Evolutionary conservation across 768 basidiomycete species (phyloP).

Genomic region (Sarcomyxa edulis): DNA sequence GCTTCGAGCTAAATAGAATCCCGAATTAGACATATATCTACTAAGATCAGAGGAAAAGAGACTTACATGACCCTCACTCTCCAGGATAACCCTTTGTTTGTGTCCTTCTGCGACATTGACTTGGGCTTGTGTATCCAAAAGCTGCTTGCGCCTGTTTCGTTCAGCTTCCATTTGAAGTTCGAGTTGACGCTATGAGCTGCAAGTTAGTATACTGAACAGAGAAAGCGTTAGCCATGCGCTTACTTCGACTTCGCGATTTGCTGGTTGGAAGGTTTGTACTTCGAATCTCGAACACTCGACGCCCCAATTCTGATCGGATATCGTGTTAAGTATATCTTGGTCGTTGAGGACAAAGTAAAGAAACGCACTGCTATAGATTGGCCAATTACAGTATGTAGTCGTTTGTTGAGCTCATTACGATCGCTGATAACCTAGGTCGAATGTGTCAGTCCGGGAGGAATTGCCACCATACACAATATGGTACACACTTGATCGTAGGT

Average conservation of each 20-base stretch:
- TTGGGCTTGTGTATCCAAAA: conserved; percentile 52
- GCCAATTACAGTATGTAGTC: conserved; percentile 44
- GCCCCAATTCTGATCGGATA: conserved; percentile 39
- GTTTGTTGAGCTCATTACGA: conserved; percentile 47
- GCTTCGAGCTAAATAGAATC: conserved; percentile 31
- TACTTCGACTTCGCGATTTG: conserved; percentile 56
- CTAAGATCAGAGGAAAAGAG: neutral
- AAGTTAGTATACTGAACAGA: conserved; percentile 1
- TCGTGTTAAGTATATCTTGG: neutral
- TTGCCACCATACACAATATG: neutral
- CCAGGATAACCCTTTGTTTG: conserved; percentile 50
- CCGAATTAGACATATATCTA: neutral
- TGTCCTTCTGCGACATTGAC: conserved; percentile 55
- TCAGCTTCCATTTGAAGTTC: conserved; percentile 60
- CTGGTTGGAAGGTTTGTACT: conserved; percentile 54
- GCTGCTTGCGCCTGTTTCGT: conserved; percentile 48
- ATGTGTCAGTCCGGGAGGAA: neutral
- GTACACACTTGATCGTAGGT: conserved; percentile 36
- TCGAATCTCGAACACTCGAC: conserved; percentile 55
- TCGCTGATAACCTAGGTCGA: conserved; percentile 40
- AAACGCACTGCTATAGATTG: conserved; percentile 36
- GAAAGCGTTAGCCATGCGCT: conserved; percentile 2
- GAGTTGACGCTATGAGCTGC: conserved; percentile 39
- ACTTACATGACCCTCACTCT: conserved; percentile 47
- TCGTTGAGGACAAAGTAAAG: neutral